Evolutionary conservation across 768 basidiomycete species (phyloP), one percentile per base, ranked within the genome.

Genomic region (Suillus subluteus): DNA sequence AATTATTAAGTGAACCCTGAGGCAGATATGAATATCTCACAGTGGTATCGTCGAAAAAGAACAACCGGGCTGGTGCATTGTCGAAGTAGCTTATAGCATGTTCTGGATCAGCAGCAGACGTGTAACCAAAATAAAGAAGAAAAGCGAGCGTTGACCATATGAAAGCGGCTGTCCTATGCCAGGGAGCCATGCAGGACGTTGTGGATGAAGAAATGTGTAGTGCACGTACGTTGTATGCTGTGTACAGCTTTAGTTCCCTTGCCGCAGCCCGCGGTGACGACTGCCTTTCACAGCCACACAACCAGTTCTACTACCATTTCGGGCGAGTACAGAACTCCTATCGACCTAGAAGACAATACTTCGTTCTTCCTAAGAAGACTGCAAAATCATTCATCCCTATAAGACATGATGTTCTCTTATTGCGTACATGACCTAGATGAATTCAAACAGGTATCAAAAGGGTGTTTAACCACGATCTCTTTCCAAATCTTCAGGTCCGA

Each of bases 1-100:
- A 13, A 58, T 66, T 2, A 26, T 54, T 23, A 59, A 40, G 37
- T 30, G 38, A n/a, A 23, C 35, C 40, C 66, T 40, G 41, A 67
- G 50, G 38, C 37, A 30, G n/a, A 59, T n/a, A 54, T 23, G n/a
- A 32, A 82, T 61, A 41, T 16, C 91, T 71, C 71, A 96, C 96
- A 38, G 90, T 78, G 8, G 94, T 90, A 79, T 98, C 97, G 68
- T 98, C 93, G 79, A 99, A 98, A 84, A 95, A 98, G 81, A 91
- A 92, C 62, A 97, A 74, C 71, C 85, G 83, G 15, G 86, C 85
- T 11, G 95, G 95, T 43, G 92, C 80, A 75, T 92, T 91, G 58
- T 85, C 73, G 76, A 97, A 93, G 65, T 82, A 79, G 41, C 79
- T 83, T 63, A 89, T 70, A 7, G 78, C 67, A 68, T 84, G 79